A percentile compares a stretch with the other conserved stretches of the same genome.
Evolutionary conservation across 139 green algal species (phyloP).

Genomic region (Astrephomene gubernaculifera): DNA sequence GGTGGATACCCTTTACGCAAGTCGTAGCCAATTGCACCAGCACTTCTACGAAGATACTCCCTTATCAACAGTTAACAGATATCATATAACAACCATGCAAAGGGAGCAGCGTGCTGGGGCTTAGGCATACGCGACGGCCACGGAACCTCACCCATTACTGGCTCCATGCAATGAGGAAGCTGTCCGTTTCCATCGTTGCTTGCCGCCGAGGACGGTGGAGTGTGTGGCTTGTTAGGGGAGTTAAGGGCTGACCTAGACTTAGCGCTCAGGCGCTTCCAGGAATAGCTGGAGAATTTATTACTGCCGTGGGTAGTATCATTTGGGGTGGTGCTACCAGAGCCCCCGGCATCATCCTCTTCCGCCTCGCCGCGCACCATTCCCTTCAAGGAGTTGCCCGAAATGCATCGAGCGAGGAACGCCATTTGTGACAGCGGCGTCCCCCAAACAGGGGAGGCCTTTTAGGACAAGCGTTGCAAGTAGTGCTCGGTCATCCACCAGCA

Average conservation of each 20-base stretch:
- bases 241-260: not conserved
- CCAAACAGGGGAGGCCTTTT: not conserved
- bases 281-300: slow-evolving; percentile 21
- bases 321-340: not conserved
- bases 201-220: not conserved
- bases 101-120: no score
- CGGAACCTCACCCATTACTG: slow-evolving; percentile 39
- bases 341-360: slow-evolving; percentile 3
- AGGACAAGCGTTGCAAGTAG: no score
- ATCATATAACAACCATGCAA: no score
- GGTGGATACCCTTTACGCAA: no score
- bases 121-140: no score
- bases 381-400: not conserved
- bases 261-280: not conserved
- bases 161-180: slow-evolving; percentile 2
- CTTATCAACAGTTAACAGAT: no score
- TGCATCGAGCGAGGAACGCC: not conserved
- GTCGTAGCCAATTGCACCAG: no score
- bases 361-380: slow-evolving; percentile 13
- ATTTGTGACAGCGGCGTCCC: slow-evolving; percentile 3
- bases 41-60: no score
- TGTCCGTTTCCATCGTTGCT: not conserved
- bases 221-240: not conserved
- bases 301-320: slow-evolving; percentile 8
- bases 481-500: no score